Evolutionary conservation across 129 eudicot genomes (phyloP).

Genomic region (Chrysanthemum makinoi): DNA sequence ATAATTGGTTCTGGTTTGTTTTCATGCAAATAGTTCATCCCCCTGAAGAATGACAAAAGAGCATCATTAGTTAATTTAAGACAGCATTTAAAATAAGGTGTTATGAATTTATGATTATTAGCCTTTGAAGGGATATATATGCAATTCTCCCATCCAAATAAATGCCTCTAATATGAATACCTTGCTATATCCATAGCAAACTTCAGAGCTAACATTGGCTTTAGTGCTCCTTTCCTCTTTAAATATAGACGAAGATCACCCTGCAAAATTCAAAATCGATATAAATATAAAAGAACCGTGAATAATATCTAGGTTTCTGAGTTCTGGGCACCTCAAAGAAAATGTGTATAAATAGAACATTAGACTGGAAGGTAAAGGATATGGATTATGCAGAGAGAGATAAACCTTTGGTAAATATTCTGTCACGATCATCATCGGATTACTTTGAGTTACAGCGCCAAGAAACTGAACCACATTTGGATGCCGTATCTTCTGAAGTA

Average conservation of each 20-base stretch:
- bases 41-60: conserved; percentile 48
- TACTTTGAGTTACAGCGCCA: conserved; percentile 99
- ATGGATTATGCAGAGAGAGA: neutral
- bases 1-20: conserved; percentile 81
- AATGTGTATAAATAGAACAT: neutral
- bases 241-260: conserved; percentile 75
- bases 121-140: too few relatives aligned
- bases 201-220: conserved; percentile 62
- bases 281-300: neutral
- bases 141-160: too few relatives aligned
- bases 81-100: neutral
- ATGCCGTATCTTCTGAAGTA: conserved; percentile 93
- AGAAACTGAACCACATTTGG: conserved; percentile 97
- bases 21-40: conserved; percentile 94
- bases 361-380: conserved; percentile 15
- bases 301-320: neutral
- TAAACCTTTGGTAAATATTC: conserved; percentile 92
- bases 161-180: conserved; percentile 25
- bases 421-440: conserved; percentile 99
- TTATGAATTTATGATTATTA: too few relatives aligned
- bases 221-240: conserved; percentile 61
- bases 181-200: conserved; percentile 91
- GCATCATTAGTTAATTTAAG: too few relatives aligned
- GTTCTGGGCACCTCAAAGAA: neutral
- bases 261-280: conserved; percentile 41